phyloP scores from a whole-genome alignment of 805 yeast genomes.

The Saccharomycopsis capsularis region DNA sequence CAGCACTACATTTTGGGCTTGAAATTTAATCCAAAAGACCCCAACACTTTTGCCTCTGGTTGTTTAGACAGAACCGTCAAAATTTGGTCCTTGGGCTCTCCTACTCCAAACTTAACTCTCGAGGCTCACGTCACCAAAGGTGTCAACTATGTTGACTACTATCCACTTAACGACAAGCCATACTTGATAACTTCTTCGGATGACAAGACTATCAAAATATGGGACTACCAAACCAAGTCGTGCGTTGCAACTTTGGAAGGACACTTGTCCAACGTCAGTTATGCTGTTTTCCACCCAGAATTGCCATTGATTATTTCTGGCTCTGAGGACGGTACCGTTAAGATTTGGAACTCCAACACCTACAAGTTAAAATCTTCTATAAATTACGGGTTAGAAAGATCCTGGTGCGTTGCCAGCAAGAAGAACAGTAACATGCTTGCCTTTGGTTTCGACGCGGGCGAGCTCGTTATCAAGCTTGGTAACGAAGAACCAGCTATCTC shows the following conservation, averaged over 20 bases:
- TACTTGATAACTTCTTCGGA: slow-evolving; percentile 88
- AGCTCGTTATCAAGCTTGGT: slow-evolving; percentile 81
- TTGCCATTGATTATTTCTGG: slow-evolving; percentile 92
- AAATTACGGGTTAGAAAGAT: slow-evolving; percentile 88
- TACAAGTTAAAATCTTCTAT: slow-evolving; percentile 89
- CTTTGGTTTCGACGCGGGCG: slow-evolving; percentile 92
- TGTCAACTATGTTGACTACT: slow-evolving; percentile 92
- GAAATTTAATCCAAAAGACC: slow-evolving; percentile 95
- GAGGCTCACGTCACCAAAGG: slow-evolving; percentile 89
- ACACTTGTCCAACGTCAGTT: slow-evolving; percentile 89
- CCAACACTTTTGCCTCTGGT: slow-evolving; percentile 95
- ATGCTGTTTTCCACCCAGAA: slow-evolving; percentile 97
- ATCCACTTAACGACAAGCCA: slow-evolving; percentile 96
- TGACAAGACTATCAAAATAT: slow-evolving; percentile 79
- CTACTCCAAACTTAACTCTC: slow-evolving; percentile 84
- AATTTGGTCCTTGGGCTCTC: slow-evolving; percentile 89
- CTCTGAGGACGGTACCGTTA: slow-evolving; percentile 90
- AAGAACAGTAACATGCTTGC: slow-evolving; percentile 70
- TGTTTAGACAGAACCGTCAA: slow-evolving; percentile 95
- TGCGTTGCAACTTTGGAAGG: slow-evolving; percentile 93
- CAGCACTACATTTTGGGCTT: slow-evolving; percentile 92
- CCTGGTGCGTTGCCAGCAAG: slow-evolving; percentile 83
- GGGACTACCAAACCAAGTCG: slow-evolving; percentile 97
- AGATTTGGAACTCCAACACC: slow-evolving; percentile 92
- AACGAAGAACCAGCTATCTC: slow-evolving; percentile 91